Conservation (phyloP, 768 basidiomycete species). For the Kwoniella shandongensis region DNA sequence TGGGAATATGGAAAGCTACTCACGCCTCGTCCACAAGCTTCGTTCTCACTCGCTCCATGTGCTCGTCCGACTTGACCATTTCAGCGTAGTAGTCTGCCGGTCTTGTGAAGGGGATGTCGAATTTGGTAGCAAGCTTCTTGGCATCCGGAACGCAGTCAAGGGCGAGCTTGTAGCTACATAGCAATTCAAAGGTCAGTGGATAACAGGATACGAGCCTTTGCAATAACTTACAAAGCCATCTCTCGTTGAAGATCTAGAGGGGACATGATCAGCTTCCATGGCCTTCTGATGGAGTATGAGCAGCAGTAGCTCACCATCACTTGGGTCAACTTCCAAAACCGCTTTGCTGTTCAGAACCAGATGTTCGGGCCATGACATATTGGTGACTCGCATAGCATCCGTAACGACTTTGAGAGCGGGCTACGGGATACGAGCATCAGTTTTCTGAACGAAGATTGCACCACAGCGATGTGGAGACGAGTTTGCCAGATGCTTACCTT, state of each 20-base stretch:
- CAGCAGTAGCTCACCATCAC: conserved; percentile 32
- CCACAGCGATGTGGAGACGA: background rate
- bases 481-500: conserved; percentile 58
- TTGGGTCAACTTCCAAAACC: conserved; percentile 37
- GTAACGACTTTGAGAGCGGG: conserved; percentile 43
- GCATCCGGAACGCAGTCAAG: conserved; percentile 77
- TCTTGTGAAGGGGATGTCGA: conserved; percentile 77
- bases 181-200: conserved; percentile 2
- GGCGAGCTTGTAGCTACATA: conserved; percentile 87
- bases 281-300: background rate
- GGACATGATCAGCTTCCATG: conserved; percentile 1
- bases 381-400: conserved; percentile 43
- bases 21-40: conserved; percentile 76
- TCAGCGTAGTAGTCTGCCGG: conserved; percentile 95
- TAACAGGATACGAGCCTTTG: background rate
- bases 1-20: conserved; percentile 17
- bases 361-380: conserved; percentile 43
- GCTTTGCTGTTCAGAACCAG: conserved; percentile 43
- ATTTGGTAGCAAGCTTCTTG: conserved; percentile 70
- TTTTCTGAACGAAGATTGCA: background rate
- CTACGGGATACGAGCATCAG: conserved; percentile 10
- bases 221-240: conserved; percentile 79
- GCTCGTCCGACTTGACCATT: conserved; percentile 95
- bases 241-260: conserved; percentile 80
- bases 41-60: conserved; percentile 96